phyloP scores from a whole-genome alignment of 1,139 yeast species.

The Pneumocystis canis region DNA sequence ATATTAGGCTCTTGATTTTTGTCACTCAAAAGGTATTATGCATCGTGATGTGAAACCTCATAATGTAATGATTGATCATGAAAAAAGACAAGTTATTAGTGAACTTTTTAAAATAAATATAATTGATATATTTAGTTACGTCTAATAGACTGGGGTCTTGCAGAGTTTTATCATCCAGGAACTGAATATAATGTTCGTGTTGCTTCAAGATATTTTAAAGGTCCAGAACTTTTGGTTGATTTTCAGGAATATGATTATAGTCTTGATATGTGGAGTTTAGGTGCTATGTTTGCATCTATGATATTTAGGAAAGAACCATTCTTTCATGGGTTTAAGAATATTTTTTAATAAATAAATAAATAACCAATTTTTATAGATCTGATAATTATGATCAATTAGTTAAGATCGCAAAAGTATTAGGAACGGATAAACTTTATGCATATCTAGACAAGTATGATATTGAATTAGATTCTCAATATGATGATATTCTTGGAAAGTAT shows the following conservation, averaged over 20 bases:
- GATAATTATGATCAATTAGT: conserved; percentile 83
- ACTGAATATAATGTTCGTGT: conserved; percentile 93
- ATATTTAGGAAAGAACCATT: conserved; percentile 93
- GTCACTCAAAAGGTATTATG: conserved; percentile 96
- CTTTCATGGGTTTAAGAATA: conserved; percentile 73
- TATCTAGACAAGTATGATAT: conserved; percentile 68
- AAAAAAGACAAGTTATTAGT: conserved; percentile 30
- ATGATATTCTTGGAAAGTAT: conserved; percentile 45
- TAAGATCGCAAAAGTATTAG: conserved; percentile 84
- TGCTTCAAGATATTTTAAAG: conserved; percentile 94
- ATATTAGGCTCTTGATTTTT: conserved; percentile 60
- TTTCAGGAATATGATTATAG: conserved; percentile 71
- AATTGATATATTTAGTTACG: conserved; percentile 32
- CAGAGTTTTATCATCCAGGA: conserved; percentile 92
- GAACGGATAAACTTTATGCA: conserved; percentile 65
- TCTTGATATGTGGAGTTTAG: conserved; percentile 90
- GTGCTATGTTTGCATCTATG: conserved; percentile 96
- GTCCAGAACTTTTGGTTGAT: conserved; percentile 92
- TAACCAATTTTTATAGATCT: neutral
- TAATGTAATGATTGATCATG: conserved; percentile 94
- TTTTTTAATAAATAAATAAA: neutral
- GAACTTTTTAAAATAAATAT: neutral
- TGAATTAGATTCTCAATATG: conserved; percentile 65
- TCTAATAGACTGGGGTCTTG: conserved; percentile 96
- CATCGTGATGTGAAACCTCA: conserved; percentile 98